These are phyloP conservation scores for Piper longum DNA, from an alignment of 164 flowering plant genomes.

Conservation along the genomic window DNA sequence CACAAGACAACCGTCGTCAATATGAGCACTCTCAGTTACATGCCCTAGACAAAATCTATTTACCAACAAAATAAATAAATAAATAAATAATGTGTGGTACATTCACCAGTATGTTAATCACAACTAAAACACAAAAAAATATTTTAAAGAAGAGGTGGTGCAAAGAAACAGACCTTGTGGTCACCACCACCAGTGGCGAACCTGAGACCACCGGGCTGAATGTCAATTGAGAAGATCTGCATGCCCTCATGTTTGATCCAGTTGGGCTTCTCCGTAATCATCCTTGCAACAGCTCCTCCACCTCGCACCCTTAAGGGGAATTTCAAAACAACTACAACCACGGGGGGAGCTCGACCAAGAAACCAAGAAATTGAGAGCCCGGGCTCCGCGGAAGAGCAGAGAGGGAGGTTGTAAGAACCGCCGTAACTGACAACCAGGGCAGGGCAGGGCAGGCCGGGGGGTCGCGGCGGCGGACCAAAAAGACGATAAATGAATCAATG, in stretches of 20 bases:
- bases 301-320: too few relatives aligned
- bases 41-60: not conserved
- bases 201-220: slow-evolving; percentile 87
- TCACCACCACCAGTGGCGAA: slow-evolving; percentile 99
- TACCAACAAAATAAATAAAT: not conserved
- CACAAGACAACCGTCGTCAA: not conserved
- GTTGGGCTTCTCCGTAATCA: slow-evolving; percentile 51
- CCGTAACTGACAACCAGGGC: too few relatives aligned
- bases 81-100: not conserved
- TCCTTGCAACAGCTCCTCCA: not conserved
- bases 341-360: too few relatives aligned
- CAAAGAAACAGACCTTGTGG: slow-evolving; percentile 48
- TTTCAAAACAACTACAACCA: too few relatives aligned
- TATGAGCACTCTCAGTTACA: not conserved
- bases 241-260: slow-evolving; percentile 84
- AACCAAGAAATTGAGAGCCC: too few relatives aligned
- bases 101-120: not conserved
- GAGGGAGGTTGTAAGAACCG: too few relatives aligned
- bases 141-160: not conserved
- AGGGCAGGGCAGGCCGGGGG: too few relatives aligned
- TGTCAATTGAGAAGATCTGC: slow-evolving; percentile 88
- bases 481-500: too few relatives aligned
- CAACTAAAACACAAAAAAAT: not conserved
- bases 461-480: too few relatives aligned
- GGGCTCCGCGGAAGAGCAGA: too few relatives aligned